Evolutionary conservation across 108 stramenopile genomes (phyloP).

Genomic region (Fragilaria crotonensis): DNA sequence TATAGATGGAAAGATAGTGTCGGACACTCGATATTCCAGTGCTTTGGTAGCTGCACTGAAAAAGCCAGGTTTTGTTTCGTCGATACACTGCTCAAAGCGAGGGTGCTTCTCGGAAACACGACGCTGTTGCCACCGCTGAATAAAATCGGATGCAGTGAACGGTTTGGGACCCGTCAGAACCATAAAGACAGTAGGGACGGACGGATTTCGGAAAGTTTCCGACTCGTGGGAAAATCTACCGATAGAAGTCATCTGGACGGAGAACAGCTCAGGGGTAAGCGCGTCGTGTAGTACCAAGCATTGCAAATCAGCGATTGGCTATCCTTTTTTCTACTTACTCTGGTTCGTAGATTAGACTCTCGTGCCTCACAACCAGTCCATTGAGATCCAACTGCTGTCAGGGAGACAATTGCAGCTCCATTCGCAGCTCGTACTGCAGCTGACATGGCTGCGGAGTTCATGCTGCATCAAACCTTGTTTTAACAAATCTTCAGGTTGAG

Average conservation of each 20-base stretch:
- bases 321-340: background rate
- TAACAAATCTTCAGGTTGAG: no score
- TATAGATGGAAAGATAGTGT: slow-evolving; percentile 42
- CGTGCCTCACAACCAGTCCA: background rate
- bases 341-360: background rate
- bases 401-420: background rate
- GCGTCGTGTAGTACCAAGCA: background rate
- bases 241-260: slow-evolving; percentile 67
- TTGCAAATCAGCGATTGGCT: background rate
- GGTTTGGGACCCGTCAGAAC: slow-evolving; percentile 45
- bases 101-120: slow-evolving; percentile 51
- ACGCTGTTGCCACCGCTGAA: slow-evolving; percentile 33
- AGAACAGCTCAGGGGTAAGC: background rate
- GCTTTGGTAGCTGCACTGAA: slow-evolving; percentile 1
- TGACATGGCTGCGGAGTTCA: background rate
- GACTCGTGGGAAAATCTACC: slow-evolving; percentile 71
- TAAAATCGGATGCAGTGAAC: slow-evolving; percentile 53
- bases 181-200: slow-evolving; percentile 63
- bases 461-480: no score
- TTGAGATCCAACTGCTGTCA: background rate
- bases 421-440: background rate
- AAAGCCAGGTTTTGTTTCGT: slow-evolving; percentile 19
- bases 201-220: slow-evolving; percentile 58
- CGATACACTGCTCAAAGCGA: slow-evolving; percentile 43
- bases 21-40: slow-evolving; percentile 36